These are phyloP conservation scores for Termitomyces sp. DNA, from an alignment of 768 basidiomycete genomes.

Conservation along the genomic window DNA sequence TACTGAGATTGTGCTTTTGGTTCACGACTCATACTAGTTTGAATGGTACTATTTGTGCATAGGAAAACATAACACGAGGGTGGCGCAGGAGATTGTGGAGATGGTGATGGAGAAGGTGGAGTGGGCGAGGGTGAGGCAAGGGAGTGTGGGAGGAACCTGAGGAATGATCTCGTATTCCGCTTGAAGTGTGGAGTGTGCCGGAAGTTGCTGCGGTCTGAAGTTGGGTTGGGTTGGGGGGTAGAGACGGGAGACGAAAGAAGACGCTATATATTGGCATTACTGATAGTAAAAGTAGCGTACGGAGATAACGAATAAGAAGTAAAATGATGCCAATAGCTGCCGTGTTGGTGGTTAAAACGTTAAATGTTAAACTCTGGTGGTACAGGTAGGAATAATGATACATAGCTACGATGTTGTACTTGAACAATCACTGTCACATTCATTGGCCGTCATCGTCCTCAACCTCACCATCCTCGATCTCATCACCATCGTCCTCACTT, in stretches of 20 bases:
- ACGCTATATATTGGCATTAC: neutral
- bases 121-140: conserved; percentile 37
- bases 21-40: neutral
- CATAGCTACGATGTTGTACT: neutral
- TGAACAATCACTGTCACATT: neutral
- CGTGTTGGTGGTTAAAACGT: too few relatives aligned
- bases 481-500: neutral
- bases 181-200: conserved; percentile 43
- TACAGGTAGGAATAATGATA: neutral
- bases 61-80: conserved; percentile 45
- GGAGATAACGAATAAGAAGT: too few relatives aligned
- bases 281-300: too few relatives aligned
- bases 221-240: too few relatives aligned
- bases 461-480: neutral
- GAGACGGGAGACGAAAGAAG: neutral
- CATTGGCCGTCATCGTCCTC: too few relatives aligned
- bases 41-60: neutral
- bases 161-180: conserved; percentile 48
- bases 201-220: conserved; percentile 8
- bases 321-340: too few relatives aligned
- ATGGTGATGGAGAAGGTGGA: conserved; percentile 37
- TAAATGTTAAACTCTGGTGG: neutral
- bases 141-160: conserved; percentile 28
- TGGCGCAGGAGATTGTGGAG: conserved; percentile 46
- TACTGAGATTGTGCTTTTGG: conserved; percentile 33